Conservation (phyloP, 192 early-diverging fungal genomes). For the Coemansia sp. region DNA sequence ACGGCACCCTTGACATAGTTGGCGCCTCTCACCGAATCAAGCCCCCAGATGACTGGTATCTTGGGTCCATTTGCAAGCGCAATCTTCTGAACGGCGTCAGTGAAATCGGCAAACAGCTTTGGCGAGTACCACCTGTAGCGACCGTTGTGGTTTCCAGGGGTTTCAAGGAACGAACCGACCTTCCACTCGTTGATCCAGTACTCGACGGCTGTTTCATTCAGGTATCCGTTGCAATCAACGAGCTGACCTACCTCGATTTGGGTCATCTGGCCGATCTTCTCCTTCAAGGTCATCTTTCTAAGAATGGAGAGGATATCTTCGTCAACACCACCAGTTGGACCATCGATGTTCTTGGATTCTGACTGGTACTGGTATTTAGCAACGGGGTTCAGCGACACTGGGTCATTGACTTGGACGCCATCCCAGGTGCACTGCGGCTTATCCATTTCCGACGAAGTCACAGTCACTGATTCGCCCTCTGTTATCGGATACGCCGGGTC, state of each 20-base stretch:
- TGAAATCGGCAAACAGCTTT: conserved; percentile 55
- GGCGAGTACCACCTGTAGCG: conserved; percentile 54
- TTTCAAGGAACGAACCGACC: conserved; percentile 62
- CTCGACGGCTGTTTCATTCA: conserved; percentile 56
- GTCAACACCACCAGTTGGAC: conserved; percentile 46
- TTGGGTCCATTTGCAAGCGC: conserved; percentile 48
- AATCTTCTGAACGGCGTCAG: conserved; percentile 58
- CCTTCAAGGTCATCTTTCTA: conserved; percentile 46
- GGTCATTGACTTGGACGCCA: conserved; percentile 20
- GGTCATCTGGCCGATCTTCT: conserved; percentile 70
- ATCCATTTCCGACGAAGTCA: not conserved
- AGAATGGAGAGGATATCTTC: conserved; percentile 53
- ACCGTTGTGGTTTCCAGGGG: conserved; percentile 42
- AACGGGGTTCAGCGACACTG: conserved; percentile 8
- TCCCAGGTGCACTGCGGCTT: conserved; percentile 2
- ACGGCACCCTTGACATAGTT: conserved; percentile 63
- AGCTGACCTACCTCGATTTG: conserved; percentile 59
- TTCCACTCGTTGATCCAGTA: conserved; percentile 60
- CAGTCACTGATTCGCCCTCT: not conserved
- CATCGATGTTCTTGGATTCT: not conserved
- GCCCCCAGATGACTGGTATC: conserved; percentile 65
- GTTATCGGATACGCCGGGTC: not conserved
- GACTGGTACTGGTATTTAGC: conserved; percentile 17
- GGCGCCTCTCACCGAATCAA: conserved; percentile 67
- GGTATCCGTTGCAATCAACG: conserved; percentile 53